Conservation (phyloP, 345 rosid species). For the Limnanthes douglasii region DNA sequence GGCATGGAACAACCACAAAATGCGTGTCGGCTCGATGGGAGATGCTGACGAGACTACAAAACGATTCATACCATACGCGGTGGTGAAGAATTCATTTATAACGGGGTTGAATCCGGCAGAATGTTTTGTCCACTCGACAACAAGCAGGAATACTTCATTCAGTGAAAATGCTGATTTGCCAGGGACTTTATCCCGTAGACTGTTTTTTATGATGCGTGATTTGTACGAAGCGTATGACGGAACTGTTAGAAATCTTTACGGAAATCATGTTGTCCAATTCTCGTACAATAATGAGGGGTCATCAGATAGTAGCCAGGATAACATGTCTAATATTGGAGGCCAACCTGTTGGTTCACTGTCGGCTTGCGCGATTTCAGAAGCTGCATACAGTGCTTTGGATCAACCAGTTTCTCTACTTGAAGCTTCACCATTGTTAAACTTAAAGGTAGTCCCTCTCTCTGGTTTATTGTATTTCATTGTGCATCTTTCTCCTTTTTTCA, state of each 20-base stretch:
- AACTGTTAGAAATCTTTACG: conserved; percentile 71
- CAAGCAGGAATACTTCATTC: conserved; percentile 68
- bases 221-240: conserved; percentile 64
- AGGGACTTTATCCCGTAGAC: conserved; percentile 62
- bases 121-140: conserved; percentile 76
- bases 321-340: conserved; percentile 28
- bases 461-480: too few species aligned
- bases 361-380: conserved; percentile 84
- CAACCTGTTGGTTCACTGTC: conserved; percentile 69
- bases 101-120: conserved; percentile 74
- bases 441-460: conserved; percentile 36
- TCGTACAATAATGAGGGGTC: conserved; percentile 25
- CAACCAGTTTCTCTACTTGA: conserved; percentile 85
- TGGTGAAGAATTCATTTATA: conserved; percentile 57
- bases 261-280: conserved; percentile 70
- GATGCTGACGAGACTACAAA: conserved; percentile 14
- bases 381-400: conserved; percentile 92
- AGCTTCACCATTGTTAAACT: conserved; percentile 56
- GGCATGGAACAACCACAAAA: conserved; percentile 47
- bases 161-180: conserved; percentile 96
- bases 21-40: conserved; percentile 7
- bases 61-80: conserved; percentile 56
- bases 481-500: conserved; percentile 11
- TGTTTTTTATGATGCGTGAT: conserved; percentile 89
- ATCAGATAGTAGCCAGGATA: background rate